Conservation (phyloP, 108 stramenopile species). For the Fragilaria radians region DNA sequence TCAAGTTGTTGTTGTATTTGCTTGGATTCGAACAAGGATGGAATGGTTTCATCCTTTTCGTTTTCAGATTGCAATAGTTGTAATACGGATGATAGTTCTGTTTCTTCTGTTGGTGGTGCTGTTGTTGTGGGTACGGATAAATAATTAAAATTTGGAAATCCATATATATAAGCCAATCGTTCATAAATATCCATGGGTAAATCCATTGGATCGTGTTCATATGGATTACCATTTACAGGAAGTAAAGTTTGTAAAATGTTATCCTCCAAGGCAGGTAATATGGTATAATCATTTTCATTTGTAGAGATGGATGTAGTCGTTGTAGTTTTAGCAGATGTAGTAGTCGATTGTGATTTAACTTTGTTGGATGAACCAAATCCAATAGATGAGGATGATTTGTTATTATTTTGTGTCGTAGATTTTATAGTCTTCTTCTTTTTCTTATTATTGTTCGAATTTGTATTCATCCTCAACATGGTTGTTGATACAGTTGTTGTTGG, state of each 20-base stretch:
- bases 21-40: neutral
- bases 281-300: constrained; percentile 29
- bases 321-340: no score
- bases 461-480: no score
- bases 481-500: no score
- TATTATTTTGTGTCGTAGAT: no score
- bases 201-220: constrained; percentile 15
- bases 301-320: neutral
- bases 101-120: constrained; percentile 5
- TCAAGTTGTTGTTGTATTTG: constrained; percentile 14
- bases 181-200: constrained; percentile 71
- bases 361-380: no score
- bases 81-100: constrained; percentile 31
- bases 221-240: constrained; percentile 20
- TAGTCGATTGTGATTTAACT: no score
- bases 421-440: no score
- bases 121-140: neutral
- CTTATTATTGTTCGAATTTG: no score
- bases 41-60: neutral
- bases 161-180: constrained; percentile 77
- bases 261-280: constrained; percentile 61
- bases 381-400: no score
- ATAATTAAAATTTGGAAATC: constrained; percentile 72
- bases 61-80: constrained; percentile 6
- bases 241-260: constrained; percentile 47